These are phyloP conservation scores for Acorus calamus DNA, from an alignment of 106 monocot genomes.

Conservation along the genomic window DNA sequence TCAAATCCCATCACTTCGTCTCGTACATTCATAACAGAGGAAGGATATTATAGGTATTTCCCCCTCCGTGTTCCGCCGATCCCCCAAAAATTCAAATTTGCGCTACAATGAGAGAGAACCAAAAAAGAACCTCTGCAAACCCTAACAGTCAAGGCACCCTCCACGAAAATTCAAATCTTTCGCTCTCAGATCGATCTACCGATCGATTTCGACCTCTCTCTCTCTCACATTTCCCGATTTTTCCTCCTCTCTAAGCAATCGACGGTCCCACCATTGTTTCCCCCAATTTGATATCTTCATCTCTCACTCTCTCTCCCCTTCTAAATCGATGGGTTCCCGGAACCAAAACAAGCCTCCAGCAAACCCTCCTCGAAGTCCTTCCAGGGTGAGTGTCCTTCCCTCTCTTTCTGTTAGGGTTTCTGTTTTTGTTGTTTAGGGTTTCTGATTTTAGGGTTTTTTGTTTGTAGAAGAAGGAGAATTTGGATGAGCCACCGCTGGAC, in stretches of 20 bases:
- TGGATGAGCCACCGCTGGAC: constrained; percentile 37
- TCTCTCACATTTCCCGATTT: too few species aligned
- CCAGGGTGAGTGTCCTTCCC: constrained; percentile 2
- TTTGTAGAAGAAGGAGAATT: constrained; percentile 49
- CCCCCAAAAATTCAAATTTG: too few species aligned
- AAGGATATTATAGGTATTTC: too few species aligned
- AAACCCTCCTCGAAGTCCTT: constrained; percentile 9
- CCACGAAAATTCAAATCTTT: too few species aligned
- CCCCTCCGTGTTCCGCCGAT: too few species aligned
- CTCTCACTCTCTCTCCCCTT: neutral
- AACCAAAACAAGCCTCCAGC: constrained; percentile 12
- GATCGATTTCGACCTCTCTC: too few species aligned
- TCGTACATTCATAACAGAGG: too few species aligned
- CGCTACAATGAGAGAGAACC: too few species aligned
- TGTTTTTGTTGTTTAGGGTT: neutral
- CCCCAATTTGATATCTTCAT: constrained; percentile 9
- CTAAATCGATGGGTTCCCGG: constrained; percentile 5
- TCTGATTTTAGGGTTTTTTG: neutral
- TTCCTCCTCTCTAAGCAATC: constrained; percentile 9
- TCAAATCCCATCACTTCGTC: too few species aligned
- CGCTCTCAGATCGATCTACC: too few species aligned
- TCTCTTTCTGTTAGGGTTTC: neutral
- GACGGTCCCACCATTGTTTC: neutral
- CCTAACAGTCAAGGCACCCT: too few species aligned
- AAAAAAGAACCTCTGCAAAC: too few species aligned